Evolutionary conservation across 176 grass and related monocot genomes (phyloP).

Genomic region (Lolium rigidum): DNA sequence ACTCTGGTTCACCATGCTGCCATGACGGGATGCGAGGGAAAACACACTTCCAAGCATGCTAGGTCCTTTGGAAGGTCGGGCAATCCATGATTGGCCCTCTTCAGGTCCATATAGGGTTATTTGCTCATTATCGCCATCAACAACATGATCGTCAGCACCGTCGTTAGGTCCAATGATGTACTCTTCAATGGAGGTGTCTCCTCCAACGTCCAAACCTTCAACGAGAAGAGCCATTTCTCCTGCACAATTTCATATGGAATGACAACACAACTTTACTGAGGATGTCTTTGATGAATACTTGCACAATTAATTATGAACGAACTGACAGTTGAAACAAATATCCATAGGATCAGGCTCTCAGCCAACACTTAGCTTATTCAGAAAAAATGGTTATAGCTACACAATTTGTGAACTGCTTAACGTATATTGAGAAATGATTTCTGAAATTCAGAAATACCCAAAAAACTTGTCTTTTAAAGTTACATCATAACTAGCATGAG

Average conservation of each 20-base stretch:
- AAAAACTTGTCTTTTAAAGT: neutral
- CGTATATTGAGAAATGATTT: neutral
- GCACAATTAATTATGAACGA: slow-evolving; percentile 27
- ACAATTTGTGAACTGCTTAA: neutral
- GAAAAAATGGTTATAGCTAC: neutral
- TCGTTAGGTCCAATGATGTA: slow-evolving; percentile 85
- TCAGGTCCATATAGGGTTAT: slow-evolving; percentile 80
- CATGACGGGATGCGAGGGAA: slow-evolving; percentile 65
- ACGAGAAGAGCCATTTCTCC: slow-evolving; percentile 95
- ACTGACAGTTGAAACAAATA: neutral
- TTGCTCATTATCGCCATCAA: slow-evolving; percentile 61
- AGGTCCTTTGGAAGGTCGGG: slow-evolving; percentile 76
- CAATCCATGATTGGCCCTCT: slow-evolving; percentile 78
- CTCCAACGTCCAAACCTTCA: slow-evolving; percentile 86
- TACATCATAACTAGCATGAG: neutral
- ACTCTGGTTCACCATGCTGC: slow-evolving; percentile 63
- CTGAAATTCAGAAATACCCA: neutral
- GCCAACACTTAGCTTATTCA: slow-evolving; percentile 4
- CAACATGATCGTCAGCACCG: slow-evolving; percentile 54
- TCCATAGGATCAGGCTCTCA: neutral
- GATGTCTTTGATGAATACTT: neutral
- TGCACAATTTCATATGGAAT: slow-evolving; percentile 47
- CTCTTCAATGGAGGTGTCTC: slow-evolving; percentile 82
- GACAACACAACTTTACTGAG: slow-evolving; percentile 1
- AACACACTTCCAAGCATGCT: slow-evolving; percentile 78